Conservation (phyloP, 2,329 filamentous ascomycete genomes). For the Mollisiaceae sp. region DNA sequence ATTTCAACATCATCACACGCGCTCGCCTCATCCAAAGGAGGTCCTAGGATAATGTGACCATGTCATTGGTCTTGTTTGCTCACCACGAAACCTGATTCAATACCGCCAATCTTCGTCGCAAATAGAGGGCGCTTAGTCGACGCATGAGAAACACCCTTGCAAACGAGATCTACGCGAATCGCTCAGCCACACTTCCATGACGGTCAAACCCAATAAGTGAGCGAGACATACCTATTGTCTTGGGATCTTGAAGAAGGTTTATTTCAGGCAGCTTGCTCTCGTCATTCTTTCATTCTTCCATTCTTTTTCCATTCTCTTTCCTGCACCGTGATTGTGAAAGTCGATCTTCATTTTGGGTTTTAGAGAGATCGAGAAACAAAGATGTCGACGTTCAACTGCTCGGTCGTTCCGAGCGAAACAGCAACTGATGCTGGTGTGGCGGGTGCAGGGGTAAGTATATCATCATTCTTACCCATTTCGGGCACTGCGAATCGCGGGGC, state of each 20-base stretch:
- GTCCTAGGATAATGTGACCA: not conserved
- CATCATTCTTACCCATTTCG: not conserved
- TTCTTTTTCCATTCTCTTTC: not conserved
- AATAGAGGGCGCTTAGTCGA: not conserved
- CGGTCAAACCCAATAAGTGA: not conserved
- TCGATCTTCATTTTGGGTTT: not conserved
- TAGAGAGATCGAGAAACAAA: not conserved
- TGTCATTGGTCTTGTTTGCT: not conserved
- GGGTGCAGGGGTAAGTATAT: conserved; percentile 56
- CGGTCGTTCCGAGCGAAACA: conserved; percentile 20
- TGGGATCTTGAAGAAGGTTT: not conserved
- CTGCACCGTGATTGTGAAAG: not conserved
- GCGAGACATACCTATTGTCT: not conserved
- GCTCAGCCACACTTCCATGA: conserved; percentile 1
- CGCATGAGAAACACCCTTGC: not conserved
- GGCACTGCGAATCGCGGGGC: not conserved
- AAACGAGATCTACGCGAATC: not conserved
- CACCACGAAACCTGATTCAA: not conserved
- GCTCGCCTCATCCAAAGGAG: conserved; percentile 1
- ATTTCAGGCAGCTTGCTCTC: not conserved
- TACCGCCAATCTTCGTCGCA: conserved; percentile 1
- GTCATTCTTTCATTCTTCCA: not conserved
- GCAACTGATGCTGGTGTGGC: conserved; percentile 60
- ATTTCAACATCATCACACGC: not conserved
- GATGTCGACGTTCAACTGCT: conserved; percentile 27